Conservation (phyloP, 2,329 filamentous ascomycete species). For the Elsinoe perseae region DNA sequence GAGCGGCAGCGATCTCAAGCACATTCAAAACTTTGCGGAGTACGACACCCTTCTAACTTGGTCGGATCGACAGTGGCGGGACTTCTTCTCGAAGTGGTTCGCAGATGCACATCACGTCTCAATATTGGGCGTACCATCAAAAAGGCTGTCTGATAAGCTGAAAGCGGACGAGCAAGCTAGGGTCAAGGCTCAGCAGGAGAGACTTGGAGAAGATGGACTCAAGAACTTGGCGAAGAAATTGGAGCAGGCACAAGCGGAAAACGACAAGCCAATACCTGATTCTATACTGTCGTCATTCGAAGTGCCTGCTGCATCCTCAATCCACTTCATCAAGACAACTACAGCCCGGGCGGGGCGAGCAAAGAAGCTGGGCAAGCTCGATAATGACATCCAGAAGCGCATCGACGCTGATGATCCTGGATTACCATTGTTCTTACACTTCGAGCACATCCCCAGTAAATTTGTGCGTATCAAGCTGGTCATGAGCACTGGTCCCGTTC, state of each 20-base stretch:
- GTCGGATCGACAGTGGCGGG: constrained; percentile 76
- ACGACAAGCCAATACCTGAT: constrained; percentile 76
- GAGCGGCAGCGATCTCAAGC: constrained; percentile 54
- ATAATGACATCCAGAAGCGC: constrained; percentile 64
- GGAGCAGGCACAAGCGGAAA: constrained; percentile 76
- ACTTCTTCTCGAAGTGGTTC: constrained; percentile 76
- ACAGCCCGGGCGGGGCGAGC: constrained; percentile 79
- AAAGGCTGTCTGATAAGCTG: constrained; percentile 67
- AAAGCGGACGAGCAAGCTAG: constrained; percentile 75
- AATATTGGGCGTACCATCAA: constrained; percentile 78
- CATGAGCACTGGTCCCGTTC: constrained; percentile 68
- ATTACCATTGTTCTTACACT: constrained; percentile 87
- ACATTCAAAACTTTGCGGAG: constrained; percentile 38
- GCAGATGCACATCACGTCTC: constrained; percentile 79
- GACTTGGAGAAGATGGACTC: constrained; percentile 74
- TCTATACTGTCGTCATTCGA: constrained; percentile 73
- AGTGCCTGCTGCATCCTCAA: constrained; percentile 79
- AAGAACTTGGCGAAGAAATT: constrained; percentile 66
- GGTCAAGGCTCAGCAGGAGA: constrained; percentile 67
- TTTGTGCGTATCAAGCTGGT: constrained; percentile 82
- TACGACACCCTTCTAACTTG: constrained; percentile 67
- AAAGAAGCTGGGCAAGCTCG: constrained; percentile 56
- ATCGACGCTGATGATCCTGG: constrained; percentile 61
- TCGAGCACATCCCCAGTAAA: constrained; percentile 86
- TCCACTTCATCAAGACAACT: constrained; percentile 85